Percentiles rank a stretch among this genome's conserved stretches.
These are phyloP conservation scores for Petunia hybrid DNA, from an alignment of 305 asterid genomes.

Conservation along the genomic window DNA sequence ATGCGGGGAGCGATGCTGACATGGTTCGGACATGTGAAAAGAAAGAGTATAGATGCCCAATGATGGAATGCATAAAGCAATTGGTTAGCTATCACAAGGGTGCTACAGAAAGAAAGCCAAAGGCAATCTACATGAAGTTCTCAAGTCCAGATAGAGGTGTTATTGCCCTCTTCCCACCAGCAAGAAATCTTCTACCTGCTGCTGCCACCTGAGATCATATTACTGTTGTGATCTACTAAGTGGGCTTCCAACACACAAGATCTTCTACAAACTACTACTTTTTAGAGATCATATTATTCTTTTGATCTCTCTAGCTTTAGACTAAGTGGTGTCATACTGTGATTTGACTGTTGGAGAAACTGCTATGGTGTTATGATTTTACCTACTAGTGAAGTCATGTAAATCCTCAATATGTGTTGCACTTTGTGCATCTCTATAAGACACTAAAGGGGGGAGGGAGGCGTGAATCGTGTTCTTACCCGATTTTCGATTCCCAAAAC, in stretches of 20 bases:
- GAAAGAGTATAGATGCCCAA: background rate
- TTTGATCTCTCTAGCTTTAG: conserved; percentile 40
- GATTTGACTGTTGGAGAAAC: background rate
- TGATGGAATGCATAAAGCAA: conserved; percentile 56
- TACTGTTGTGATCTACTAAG: too few relatives aligned
- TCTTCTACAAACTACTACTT: too few relatives aligned
- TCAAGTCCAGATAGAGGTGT: conserved; percentile 57
- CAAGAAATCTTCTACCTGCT: conserved; percentile 45
- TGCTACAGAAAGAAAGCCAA: conserved; percentile 59
- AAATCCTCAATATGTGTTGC: background rate
- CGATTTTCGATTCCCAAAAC: too few relatives aligned
- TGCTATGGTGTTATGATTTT: conserved; percentile 27
- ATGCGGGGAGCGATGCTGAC: too few relatives aligned
- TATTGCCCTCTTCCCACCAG: conserved; percentile 74
- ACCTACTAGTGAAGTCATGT: conserved; percentile 31
- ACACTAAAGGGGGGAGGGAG: too few relatives aligned
- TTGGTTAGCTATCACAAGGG: conserved; percentile 61
- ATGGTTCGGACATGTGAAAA: too few relatives aligned
- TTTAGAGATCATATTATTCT: conserved; percentile 41
- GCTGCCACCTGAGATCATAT: conserved; percentile 3
- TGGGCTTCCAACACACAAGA: too few relatives aligned
- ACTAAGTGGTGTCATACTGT: background rate
- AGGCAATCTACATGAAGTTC: conserved; percentile 60
- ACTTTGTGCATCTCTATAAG: too few relatives aligned
- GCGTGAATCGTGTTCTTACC: too few relatives aligned